These are phyloP conservation scores for Gossypium thurberi DNA, from an alignment of 345 rosid species.

Conservation along the genomic window DNA sequence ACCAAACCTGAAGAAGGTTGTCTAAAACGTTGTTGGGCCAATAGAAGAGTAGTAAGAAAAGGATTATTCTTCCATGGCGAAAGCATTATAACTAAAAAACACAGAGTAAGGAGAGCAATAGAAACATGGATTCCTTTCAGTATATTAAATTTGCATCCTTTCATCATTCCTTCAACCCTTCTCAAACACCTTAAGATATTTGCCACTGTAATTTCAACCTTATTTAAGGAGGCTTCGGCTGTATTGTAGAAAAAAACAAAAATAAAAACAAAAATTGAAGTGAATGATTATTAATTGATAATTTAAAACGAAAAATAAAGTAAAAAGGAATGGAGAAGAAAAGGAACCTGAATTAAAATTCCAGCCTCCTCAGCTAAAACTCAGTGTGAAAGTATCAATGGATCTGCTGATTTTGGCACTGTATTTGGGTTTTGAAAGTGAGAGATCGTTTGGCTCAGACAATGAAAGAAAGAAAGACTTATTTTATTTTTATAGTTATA, in stretches of 20 bases:
- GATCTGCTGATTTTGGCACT: conserved; percentile 6
- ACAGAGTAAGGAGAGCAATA: conserved; percentile 24
- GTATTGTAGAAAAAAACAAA: background rate
- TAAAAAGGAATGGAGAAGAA: background rate
- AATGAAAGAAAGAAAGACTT: background rate
- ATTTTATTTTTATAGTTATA: too few species aligned
- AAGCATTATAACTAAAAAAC: conserved; percentile 32
- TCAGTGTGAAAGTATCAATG: too few species aligned
- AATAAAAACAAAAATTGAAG: background rate
- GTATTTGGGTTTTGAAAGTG: background rate
- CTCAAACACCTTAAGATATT: background rate
- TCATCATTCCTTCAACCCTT: conserved; percentile 26
- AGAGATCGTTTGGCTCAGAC: background rate
- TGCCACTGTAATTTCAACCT: background rate
- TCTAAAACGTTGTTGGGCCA: conserved; percentile 30
- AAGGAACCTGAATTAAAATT: background rate
- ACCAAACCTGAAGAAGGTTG: conserved; percentile 44
- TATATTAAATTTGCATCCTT: conserved; percentile 29
- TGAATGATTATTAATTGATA: background rate
- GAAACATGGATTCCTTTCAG: conserved; percentile 36
- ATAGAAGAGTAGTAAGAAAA: conserved; percentile 22
- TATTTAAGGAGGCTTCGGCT: background rate
- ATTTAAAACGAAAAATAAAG: background rate
- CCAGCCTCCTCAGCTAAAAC: background rate
- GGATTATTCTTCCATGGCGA: conserved; percentile 47